Base-by-base conservation (phyloP, 805 yeast species). In the Yamadazyma laniorum region DNA sequence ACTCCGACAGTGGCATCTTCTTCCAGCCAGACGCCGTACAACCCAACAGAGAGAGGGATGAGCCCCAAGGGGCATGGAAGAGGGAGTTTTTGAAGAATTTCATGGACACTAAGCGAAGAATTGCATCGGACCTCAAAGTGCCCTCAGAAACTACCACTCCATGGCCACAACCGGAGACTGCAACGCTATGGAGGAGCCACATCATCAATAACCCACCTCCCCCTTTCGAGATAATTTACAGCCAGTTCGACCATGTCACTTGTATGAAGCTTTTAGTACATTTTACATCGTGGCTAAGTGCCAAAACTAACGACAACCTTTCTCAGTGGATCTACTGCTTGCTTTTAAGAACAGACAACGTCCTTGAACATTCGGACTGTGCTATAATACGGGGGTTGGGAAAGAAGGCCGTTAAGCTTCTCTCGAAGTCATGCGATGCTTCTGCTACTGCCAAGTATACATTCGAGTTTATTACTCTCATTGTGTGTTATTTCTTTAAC, bases 201-300 rank as follows among this genome's bases (percentile, higher is more conserved):
- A 53, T 67, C 7, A 43, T 61, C 29, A 50, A 56, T 8, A 45
- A 43, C 28, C 50, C 51, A 0, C 65, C 70, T 3, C 70, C 70
- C 1, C 38, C 57, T 1, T 43, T 53, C 1, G 48, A 41, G 5
- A 52, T 58, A 35, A 42, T 47, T 28, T 7, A 15, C 11, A 32
- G 37, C 3, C 33, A 34, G 4, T 42, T 65, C 5, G 67, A 61
- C 22, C 63, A 64, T 29, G 47, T 61, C 6, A 59, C 63, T 4
- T 50, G 56, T 4, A 56, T 67, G 40, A 64, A 61, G 44, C 53
- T 67, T 12, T 40, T 68, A 15, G 57, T 61, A 1, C 58, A 61
- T 41, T 50, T 52, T 33, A 63, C 72, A 22, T 56, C 58, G 38
- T 66, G 72, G 72, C 56, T 67, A 18, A 65, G 63, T 51, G 45